Conservation (phyloP, 2,329 filamentous ascomycete species). For the Neonectria sp. region DNA sequence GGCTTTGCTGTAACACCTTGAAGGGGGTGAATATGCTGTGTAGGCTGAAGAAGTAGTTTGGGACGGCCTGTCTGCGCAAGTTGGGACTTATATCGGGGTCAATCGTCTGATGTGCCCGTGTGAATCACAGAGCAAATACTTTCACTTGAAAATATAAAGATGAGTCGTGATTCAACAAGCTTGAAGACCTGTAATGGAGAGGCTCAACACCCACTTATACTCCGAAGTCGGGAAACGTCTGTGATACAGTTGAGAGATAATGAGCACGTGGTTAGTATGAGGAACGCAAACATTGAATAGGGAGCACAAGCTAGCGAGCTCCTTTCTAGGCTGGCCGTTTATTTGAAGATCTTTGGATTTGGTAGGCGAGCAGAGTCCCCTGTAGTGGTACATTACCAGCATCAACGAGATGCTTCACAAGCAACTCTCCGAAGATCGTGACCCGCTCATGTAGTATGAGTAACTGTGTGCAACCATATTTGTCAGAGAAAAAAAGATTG, state of each 20-base stretch:
- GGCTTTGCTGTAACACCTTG: not conserved
- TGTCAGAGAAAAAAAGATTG: not conserved
- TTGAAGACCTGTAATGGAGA: not conserved
- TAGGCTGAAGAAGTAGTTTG: not conserved
- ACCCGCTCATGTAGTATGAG: not conserved
- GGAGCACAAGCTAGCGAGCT: not conserved
- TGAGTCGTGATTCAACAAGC: not conserved
- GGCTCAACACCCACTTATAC: not conserved
- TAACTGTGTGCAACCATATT: not conserved
- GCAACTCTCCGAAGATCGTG: not conserved
- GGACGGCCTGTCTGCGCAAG: not conserved
- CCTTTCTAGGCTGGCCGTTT: not conserved
- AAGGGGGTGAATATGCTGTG: not conserved
- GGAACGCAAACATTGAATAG: constrained; percentile 1
- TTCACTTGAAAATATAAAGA: not conserved
- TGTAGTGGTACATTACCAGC: not conserved
- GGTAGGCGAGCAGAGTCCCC: not conserved
- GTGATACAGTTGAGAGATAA: not conserved
- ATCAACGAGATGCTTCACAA: not conserved
- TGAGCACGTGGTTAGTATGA: not conserved
- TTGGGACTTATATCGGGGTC: not conserved
- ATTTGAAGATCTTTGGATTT: not conserved
- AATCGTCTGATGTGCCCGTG: too few relatives aligned
- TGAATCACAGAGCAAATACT: not conserved
- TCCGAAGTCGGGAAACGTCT: not conserved